Evolutionary conservation across 345 rosid species (phyloP), one percentile per base, ranked within the genome.

Genomic region (Gossypium rotundifolium): DNA sequence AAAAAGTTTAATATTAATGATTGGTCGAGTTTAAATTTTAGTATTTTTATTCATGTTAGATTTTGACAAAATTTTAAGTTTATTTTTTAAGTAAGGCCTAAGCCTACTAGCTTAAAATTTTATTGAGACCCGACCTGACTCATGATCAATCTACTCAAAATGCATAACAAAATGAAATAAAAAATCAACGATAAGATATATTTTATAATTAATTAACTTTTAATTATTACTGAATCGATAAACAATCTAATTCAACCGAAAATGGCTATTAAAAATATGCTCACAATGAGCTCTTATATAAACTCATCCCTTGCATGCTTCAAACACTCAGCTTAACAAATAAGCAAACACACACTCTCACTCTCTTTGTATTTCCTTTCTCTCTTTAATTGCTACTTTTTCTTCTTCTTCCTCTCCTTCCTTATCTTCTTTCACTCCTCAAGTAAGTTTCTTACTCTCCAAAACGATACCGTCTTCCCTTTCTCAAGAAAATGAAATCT

Each of bases 371-470:
- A n/a, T 59, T 11, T 57, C 76, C 57, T 65, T 51, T 25, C 22
- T 11, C 33, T 6, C 54, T 63, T 49, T 25, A 42, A 81, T 84
- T 83, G 84, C 89, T 45, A 49, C 76, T 76, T 60, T 44, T 9
- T 42, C 48, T 18, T 83, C 74, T 49, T 76, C 77, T 72, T 82
- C 81, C 74, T 48, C 76, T 64, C 88, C 77, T 49, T 84, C 75
- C 77, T 81, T 20, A 81, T 70, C 0, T 57, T 69, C 20, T 18
- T 83, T 71, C 71, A 16, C 71, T 79, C 80, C 65, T 84, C 87
- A 65, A 52, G 97, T 91, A 82, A 87, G 87, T 74, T 16, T 29
- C 76, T 27, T 51, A 4, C 45, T 27, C 12, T 5, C 59, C n/a
- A 16, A 69, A 66, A 48, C 16, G 9, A 9, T 27, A 6, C 9